Evolutionary conservation across 1,284 basidiomycete genomes (phyloP).

Genomic region (Meira miltonrushii): DNA sequence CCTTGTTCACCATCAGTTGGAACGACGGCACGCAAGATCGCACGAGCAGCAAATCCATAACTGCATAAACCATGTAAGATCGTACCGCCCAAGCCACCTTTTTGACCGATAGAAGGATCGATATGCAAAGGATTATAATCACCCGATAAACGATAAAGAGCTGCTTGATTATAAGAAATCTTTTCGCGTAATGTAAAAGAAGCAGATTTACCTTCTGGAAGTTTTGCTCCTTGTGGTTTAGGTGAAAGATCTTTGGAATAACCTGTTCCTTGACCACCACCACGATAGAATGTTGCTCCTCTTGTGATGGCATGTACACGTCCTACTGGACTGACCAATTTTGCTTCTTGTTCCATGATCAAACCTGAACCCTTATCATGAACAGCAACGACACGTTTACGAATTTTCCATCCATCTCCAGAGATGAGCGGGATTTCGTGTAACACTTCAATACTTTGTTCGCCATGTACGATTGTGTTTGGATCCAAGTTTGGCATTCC

Average conservation of each 20-base stretch:
- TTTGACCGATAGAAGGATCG: constrained; percentile 32
- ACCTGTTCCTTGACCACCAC: constrained; percentile 39
- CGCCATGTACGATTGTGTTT: constrained; percentile 53
- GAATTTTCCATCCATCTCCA: constrained; percentile 40
- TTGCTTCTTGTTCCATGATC: constrained; percentile 37
- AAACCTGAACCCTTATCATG: constrained; percentile 40
- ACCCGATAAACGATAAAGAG: constrained; percentile 47
- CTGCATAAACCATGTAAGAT: constrained; percentile 48
- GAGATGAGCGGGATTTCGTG: constrained; percentile 40
- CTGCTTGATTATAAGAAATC: constrained; percentile 30
- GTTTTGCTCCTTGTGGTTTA: constrained; percentile 25
- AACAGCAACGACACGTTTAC: constrained; percentile 33
- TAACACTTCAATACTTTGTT: constrained; percentile 52
- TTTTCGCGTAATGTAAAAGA: constrained; percentile 26
- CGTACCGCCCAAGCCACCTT: constrained; percentile 34
- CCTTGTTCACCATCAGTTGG: constrained; percentile 27
- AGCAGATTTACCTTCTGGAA: constrained; percentile 23
- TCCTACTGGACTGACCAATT: constrained; percentile 33
- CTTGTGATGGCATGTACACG: constrained; percentile 36
- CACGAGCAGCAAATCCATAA: constrained; percentile 32
- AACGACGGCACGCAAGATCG: constrained; percentile 33
- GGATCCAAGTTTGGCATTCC: constrained; percentile 48
- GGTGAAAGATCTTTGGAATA: constrained; percentile 25
- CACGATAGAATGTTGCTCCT: constrained; percentile 34
- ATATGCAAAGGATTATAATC: constrained; percentile 44